A percentile compares a stretch with the other conserved stretches of the same genome.
Conservation (phyloP, 1,284 basidiomycete species). For the Apiotrichum siamense region DNA sequence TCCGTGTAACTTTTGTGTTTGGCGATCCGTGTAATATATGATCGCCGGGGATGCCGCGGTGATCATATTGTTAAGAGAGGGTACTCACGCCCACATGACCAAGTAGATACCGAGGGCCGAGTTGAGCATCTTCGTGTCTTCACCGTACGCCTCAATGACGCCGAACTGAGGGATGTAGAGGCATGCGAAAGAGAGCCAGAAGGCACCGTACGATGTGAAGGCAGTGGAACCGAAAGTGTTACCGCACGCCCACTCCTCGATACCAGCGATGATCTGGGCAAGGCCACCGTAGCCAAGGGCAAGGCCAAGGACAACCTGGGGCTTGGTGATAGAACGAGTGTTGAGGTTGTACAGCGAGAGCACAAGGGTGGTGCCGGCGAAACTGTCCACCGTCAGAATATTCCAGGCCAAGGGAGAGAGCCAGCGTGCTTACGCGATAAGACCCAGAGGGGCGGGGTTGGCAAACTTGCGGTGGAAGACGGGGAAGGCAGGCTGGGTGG, state of each 20-base stretch:
- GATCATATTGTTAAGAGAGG: too few relatives aligned
- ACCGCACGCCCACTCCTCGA: conserved; percentile 65
- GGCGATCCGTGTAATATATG: too few relatives aligned
- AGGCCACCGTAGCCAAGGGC: conserved; percentile 77
- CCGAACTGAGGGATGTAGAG: conserved; percentile 48
- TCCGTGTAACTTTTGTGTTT: too few relatives aligned
- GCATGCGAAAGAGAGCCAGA: conserved; percentile 52
- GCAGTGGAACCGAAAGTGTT: conserved; percentile 60
- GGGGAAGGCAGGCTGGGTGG: conserved; percentile 35
- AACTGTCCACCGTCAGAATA: conserved; percentile 19
- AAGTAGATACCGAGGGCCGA: conserved; percentile 50
- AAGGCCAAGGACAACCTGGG: conserved; percentile 77
- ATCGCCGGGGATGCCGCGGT: too few relatives aligned
- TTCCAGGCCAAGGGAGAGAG: neutral
- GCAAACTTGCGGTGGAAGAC: conserved; percentile 49
- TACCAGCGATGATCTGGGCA: conserved; percentile 57
- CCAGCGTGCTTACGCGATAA: conserved; percentile 33
- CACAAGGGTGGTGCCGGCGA: conserved; percentile 54
- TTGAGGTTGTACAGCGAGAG: conserved; percentile 49
- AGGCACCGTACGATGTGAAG: conserved; percentile 69
- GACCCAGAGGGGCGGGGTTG: conserved; percentile 54
- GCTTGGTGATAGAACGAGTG: conserved; percentile 48
- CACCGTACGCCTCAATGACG: conserved; percentile 49
- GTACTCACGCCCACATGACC: conserved; percentile 37
- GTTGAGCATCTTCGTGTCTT: conserved; percentile 48